A percentile compares a stretch with the other conserved stretches of the same genome.
Conservation (phyloP, 1,284 basidiomycete genomes). For the Tilletia indica region DNA sequence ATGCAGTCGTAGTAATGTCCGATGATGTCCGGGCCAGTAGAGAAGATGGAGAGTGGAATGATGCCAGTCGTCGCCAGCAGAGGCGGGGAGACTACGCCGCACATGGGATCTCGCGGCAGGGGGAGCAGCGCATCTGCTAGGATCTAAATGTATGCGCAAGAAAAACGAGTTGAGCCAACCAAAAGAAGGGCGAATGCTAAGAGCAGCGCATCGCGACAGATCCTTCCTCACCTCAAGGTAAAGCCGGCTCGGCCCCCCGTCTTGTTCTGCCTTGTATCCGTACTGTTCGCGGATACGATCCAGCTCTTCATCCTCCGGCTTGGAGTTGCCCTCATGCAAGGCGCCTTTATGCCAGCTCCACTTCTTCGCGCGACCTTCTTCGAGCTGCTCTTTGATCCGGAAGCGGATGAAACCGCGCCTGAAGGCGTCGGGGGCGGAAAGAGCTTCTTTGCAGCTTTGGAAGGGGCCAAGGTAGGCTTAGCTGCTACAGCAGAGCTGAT, state of each 20-base stretch:
- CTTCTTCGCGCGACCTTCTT: constrained; percentile 43
- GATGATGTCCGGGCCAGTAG: constrained; percentile 54
- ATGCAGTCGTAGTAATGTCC: constrained; percentile 55
- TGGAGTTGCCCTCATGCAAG: constrained; percentile 37
- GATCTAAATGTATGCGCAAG: constrained; percentile 23
- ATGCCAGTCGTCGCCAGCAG: constrained; percentile 53
- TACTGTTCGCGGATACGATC: constrained; percentile 38
- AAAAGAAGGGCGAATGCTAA: no score
- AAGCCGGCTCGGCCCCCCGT: constrained; percentile 46
- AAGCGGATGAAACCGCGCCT: constrained; percentile 41
- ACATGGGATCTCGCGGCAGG: constrained; percentile 43
- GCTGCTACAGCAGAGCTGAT: constrained; percentile 51
- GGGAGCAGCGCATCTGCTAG: constrained; percentile 50
- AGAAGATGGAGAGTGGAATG: constrained; percentile 51
- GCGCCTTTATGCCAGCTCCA: constrained; percentile 54
- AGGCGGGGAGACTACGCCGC: constrained; percentile 50
- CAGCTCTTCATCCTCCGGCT: constrained; percentile 48
- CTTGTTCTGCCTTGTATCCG: constrained; percentile 36
- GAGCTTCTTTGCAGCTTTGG: constrained; percentile 38
- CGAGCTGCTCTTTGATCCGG: constrained; percentile 49
- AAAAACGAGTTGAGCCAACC: no score
- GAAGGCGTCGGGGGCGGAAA: constrained; percentile 39
- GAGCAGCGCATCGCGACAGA: background rate
- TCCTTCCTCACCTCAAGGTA: constrained; percentile 42
- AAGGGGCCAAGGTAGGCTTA: constrained; percentile 37